A percentile compares a stretch with the other conserved stretches of the same genome.
Conservation (phyloP, 495 filamentous ascomycete genomes). For the Parathielavia hyrcaniae region DNA sequence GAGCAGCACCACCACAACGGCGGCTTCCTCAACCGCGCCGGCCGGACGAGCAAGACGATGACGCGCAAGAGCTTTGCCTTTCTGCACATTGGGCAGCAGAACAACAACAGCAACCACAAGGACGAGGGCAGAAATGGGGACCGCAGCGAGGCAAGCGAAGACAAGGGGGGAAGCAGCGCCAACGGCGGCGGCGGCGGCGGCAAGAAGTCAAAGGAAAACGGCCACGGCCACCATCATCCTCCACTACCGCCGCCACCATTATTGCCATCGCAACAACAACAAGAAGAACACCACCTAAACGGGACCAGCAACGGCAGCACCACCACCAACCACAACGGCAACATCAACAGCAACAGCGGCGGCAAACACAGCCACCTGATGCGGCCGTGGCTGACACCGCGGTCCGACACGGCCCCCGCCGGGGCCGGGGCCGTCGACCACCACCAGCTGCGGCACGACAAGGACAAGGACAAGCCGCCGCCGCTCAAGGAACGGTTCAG, state of each 20-base stretch:
- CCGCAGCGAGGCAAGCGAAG: slow-evolving; percentile 19
- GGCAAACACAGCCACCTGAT: slow-evolving; percentile 4
- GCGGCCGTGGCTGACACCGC: slow-evolving; percentile 12
- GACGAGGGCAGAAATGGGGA: slow-evolving; percentile 24
- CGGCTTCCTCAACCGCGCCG: slow-evolving; percentile 37
- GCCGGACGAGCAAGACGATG: slow-evolving; percentile 40
- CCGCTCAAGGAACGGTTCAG: slow-evolving; percentile 49
- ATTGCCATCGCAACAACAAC: neutral
- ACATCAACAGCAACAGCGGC: slow-evolving; percentile 8
- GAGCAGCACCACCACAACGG: slow-evolving; percentile 1
- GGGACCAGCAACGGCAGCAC: neutral
- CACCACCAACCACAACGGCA: no score
- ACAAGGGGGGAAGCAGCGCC: slow-evolving; percentile 5
- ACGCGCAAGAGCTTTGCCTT: slow-evolving; percentile 48
- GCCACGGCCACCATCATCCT: neutral
- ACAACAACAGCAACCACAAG: slow-evolving; percentile 30
- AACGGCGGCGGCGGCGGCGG: slow-evolving; percentile 14
- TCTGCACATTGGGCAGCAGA: slow-evolving; percentile 33
- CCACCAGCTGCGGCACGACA: slow-evolving; percentile 7
- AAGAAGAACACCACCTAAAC: no score
- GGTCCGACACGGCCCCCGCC: slow-evolving; percentile 11
- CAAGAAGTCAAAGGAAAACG: slow-evolving; percentile 5
- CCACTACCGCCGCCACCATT: neutral
- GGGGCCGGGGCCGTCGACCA: neutral
- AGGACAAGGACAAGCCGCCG: slow-evolving; percentile 10